Evolutionary conservation across 2,329 filamentous ascomycete species (phyloP).

Genomic region (Sclerotinia trifoliorum): DNA sequence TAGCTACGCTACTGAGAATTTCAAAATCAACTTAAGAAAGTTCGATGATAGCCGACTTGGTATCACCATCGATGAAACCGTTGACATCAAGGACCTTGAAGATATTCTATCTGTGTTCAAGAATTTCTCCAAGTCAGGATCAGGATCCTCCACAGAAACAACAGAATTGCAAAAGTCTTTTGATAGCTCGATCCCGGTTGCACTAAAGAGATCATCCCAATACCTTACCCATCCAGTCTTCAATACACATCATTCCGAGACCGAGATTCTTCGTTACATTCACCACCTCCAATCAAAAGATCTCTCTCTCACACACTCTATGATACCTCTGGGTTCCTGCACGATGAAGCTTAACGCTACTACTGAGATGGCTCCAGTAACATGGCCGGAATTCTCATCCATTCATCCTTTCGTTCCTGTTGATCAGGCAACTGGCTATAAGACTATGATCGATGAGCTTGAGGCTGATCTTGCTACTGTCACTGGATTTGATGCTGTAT

Average conservation of each 20-base stretch:
- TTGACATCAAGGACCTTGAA: conserved; percentile 54
- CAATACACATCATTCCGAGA: conserved; percentile 93
- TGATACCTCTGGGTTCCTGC: conserved; percentile 96
- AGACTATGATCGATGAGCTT: conserved; percentile 67
- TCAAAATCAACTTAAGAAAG: conserved; percentile 61
- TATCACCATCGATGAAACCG: conserved; percentile 78
- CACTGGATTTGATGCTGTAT: conserved; percentile 86
- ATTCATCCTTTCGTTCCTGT: conserved; percentile 77
- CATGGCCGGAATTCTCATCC: conserved; percentile 70
- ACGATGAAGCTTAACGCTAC: conserved; percentile 98
- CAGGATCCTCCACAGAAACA: conserved; percentile 32
- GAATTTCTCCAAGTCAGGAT: conserved; percentile 37
- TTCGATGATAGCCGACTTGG: conserved; percentile 61
- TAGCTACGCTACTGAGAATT: conserved; percentile 50
- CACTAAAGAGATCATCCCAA: conserved; percentile 66
- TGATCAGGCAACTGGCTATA: conserved; percentile 65
- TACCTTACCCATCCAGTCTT: conserved; percentile 91
- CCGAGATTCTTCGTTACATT: conserved; percentile 90
- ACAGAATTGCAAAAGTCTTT: conserved; percentile 47
- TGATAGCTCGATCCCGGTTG: conserved; percentile 49
- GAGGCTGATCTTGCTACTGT: conserved; percentile 74
- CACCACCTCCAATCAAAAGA: conserved; percentile 92
- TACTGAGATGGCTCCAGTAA: conserved; percentile 86
- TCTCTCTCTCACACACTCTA: conserved; percentile 88
- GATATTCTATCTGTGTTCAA: conserved; percentile 58